phyloP scores from a whole-genome alignment of 495 filamentous ascomycete genomes.

The Xylaria cubensis region DNA sequence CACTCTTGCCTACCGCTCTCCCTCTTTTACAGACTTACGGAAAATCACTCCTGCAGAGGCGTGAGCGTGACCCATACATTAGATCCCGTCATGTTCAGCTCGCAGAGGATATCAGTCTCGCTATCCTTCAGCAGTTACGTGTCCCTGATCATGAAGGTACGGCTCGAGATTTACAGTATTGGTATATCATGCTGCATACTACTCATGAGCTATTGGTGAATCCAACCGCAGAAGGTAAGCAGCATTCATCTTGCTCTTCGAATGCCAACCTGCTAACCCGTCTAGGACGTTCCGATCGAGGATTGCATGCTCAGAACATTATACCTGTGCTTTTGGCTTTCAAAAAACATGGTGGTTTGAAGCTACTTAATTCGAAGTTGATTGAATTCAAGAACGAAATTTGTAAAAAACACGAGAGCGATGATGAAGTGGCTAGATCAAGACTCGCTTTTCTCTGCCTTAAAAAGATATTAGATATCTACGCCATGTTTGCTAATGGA shows the following conservation, averaged over 20 bases:
- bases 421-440: conserved; percentile 43
- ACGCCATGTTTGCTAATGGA: conserved; percentile 72
- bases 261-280: conserved; percentile 17
- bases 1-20: conserved; percentile 72
- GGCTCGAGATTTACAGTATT: conserved; percentile 70
- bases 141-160: conserved; percentile 34
- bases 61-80: conserved; percentile 66
- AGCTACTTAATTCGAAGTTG: conserved; percentile 74
- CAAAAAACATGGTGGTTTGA: conserved; percentile 78
- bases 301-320: conserved; percentile 61
- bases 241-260: conserved; percentile 7
- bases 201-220: conserved; percentile 71
- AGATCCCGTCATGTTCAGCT: conserved; percentile 73
- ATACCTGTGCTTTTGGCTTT: conserved; percentile 85
- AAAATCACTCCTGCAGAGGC: conserved; percentile 76
- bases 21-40: conserved; percentile 82
- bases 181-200: conserved; percentile 78
- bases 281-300: conserved; percentile 36
- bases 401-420: conserved; percentile 41
- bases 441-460: conserved; percentile 62
- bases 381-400: conserved; percentile 75
- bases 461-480: conserved; percentile 85
- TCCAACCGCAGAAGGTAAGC: conserved; percentile 67
- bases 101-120: conserved; percentile 77
- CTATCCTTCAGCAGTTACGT: conserved; percentile 70